Evolutionary conservation across 2,329 filamentous ascomycete genomes (phyloP).

Genomic region (Pleomassaria siparia): DNA sequence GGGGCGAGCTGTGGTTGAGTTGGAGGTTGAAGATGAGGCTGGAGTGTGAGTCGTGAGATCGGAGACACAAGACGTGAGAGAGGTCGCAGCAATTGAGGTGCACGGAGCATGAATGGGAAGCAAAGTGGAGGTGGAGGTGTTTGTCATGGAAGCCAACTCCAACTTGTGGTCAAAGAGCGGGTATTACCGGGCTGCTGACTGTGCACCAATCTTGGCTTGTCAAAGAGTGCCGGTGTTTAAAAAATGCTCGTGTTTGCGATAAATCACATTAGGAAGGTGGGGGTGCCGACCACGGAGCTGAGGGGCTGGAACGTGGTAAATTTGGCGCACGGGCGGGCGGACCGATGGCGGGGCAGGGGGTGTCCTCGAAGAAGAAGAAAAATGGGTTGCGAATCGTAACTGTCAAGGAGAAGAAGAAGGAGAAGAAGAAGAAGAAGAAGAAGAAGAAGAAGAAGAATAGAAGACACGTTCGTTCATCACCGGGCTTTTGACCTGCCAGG

Average conservation of each 20-base stretch:
- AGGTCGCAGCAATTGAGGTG: background rate
- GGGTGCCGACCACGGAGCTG: slow-evolving; percentile 1
- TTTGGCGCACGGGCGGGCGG: background rate
- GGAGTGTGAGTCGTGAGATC: background rate
- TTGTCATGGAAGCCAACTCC: background rate
- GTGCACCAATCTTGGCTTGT: background rate
- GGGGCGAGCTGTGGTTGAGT: background rate
- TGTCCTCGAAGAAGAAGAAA: background rate
- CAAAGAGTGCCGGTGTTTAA: background rate
- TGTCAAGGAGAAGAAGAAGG: too few species aligned
- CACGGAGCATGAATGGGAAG: background rate
- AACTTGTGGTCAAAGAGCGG: background rate
- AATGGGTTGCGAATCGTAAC: too few species aligned
- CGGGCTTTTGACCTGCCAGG: too few species aligned
- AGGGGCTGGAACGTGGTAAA: background rate
- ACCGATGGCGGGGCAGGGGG: background rate
- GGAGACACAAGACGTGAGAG: background rate
- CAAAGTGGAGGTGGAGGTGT: background rate
- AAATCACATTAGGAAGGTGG: slow-evolving; percentile 5
- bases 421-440: too few species aligned
- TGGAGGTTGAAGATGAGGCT: background rate
- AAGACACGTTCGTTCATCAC: background rate
- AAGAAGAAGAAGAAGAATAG: background rate
- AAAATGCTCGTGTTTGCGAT: background rate
- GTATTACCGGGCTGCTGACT: background rate